Conservation (phyloP, 2,329 filamentous ascomycete genomes). For the Alternaria longipes region DNA sequence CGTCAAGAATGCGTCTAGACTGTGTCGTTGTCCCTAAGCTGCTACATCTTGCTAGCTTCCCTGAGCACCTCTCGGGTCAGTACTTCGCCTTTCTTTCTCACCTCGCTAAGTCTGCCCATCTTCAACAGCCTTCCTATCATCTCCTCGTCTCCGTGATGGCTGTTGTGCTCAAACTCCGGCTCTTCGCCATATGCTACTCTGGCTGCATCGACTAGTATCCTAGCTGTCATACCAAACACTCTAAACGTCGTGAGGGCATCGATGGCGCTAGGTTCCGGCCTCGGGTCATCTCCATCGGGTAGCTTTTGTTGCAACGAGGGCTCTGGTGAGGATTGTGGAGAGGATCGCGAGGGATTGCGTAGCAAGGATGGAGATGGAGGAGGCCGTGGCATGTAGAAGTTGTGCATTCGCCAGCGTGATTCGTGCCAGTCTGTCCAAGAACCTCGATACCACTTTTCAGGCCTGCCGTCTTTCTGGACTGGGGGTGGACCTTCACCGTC, state of each 20-base stretch:
- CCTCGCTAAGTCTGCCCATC: slow-evolving; percentile 65
- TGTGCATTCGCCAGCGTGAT: slow-evolving; percentile 84
- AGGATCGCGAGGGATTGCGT: slow-evolving; percentile 10
- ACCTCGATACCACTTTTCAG: slow-evolving; percentile 83
- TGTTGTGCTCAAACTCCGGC: slow-evolving; percentile 82
- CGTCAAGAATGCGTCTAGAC: neutral
- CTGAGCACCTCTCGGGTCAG: slow-evolving; percentile 62
- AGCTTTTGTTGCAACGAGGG: slow-evolving; percentile 5
- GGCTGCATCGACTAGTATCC: slow-evolving; percentile 88
- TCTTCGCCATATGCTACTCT: slow-evolving; percentile 82
- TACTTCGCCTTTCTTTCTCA: slow-evolving; percentile 61
- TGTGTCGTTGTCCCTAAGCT: neutral
- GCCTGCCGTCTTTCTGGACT: slow-evolving; percentile 42
- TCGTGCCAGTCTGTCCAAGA: slow-evolving; percentile 83
- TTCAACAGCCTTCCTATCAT: slow-evolving; percentile 67
- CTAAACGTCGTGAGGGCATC: slow-evolving; percentile 70
- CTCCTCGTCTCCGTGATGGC: slow-evolving; percentile 71
- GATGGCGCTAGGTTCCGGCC: slow-evolving; percentile 51
- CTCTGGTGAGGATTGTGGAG: slow-evolving; percentile 2
- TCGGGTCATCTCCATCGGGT: slow-evolving; percentile 32
- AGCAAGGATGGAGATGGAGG: slow-evolving; percentile 21
- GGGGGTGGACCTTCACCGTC: slow-evolving; percentile 59
- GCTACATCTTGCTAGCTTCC: slow-evolving; percentile 59
- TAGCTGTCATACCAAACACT: slow-evolving; percentile 94
- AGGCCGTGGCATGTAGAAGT: slow-evolving; percentile 80